Base-by-base conservation (phyloP, 257 asterid genomes). In the Penstemon barbatus region DNA sequence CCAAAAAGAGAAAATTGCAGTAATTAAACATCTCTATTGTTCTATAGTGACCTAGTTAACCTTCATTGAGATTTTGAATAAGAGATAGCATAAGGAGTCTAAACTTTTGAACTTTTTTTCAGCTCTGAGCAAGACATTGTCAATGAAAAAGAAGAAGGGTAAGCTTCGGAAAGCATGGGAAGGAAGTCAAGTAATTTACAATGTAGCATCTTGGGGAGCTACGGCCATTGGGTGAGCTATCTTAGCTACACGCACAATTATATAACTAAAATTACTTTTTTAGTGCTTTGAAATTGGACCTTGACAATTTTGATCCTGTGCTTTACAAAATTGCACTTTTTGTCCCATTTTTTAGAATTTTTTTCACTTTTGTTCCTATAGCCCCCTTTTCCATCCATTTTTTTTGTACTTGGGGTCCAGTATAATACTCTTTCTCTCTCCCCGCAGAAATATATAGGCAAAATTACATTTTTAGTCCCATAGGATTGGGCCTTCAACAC, bases 201-300 rank as follows among this genome's bases (percentile, higher is more conserved):
- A 91, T 45, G 96, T 94, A 60, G 99, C 98, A 55, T 94, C 99
- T 12, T 94, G 99, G 99, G 99, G 99, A 72, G 98, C 99, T 71
- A 94, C 99, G 61, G 99, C 98, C 64, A 78, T 94, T 65, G 99
- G 99, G 99, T 94, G 75, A 81, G 94, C 68, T 49, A 46, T 69
- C 56, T 71, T 76, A 50, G 33, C 33, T 25, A 25, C 33, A 25
- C 33, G 2, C 33, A 25, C 33, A 25, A 25, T 25, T 25, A 25
- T 25, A 25, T 25, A 25, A 2, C 33, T 2, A 25, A 25, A 25
- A 25, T 25, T 25, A 25, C 33, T 25, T 25, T 25, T 25, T 25
- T 25, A 25, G 33, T 25, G 33, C 33, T 25, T 1, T 25, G 33
- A 2, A 25, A 25, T 25, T 25, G 33, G 33, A 25, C 33, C 33